Percentiles rank a stretch among this genome's conserved stretches.
Evolutionary conservation across 495 filamentous ascomycete species (phyloP).

Genomic region (Acidiella bohemica): DNA sequence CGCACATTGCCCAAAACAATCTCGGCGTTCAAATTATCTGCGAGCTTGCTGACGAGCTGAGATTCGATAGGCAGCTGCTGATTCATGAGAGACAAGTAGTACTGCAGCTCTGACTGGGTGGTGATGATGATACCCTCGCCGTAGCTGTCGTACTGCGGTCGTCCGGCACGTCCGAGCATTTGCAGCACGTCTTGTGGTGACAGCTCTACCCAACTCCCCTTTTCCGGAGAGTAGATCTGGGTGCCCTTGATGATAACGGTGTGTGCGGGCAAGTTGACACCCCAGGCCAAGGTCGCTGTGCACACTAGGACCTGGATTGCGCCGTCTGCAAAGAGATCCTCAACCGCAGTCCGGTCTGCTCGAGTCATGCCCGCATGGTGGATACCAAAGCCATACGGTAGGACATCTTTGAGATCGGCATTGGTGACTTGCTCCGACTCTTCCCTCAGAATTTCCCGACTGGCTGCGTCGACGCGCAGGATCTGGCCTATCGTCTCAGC

Average conservation of each 20-base stretch:
- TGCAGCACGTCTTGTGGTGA: constrained; percentile 96
- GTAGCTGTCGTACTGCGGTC: constrained; percentile 94
- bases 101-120: constrained; percentile 83
- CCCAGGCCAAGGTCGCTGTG: constrained; percentile 92
- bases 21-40: constrained; percentile 95
- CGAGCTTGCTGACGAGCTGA: constrained; percentile 83
- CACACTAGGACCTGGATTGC: constrained; percentile 90
- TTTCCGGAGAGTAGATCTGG: constrained; percentile 95
- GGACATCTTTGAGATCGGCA: constrained; percentile 78
- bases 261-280: constrained; percentile 87
- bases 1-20: constrained; percentile 92
- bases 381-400: constrained; percentile 95
- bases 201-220: constrained; percentile 95
- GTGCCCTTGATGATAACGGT: constrained; percentile 97
- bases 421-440: constrained; percentile 76
- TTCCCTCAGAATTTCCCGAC: constrained; percentile 70
- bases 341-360: constrained; percentile 82
- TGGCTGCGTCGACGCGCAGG: constrained; percentile 82
- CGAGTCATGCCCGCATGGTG: constrained; percentile 96
- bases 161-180: constrained; percentile 94
- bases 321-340: constrained; percentile 84
- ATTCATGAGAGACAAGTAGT: constrained; percentile 90
- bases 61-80: constrained; percentile 96
- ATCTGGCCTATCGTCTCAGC: constrained; percentile 95
- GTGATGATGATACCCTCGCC: constrained; percentile 99